Base-by-base conservation (phyloP, 805 yeast genomes). In the Wickerhamiella allomyrinae region DNA sequence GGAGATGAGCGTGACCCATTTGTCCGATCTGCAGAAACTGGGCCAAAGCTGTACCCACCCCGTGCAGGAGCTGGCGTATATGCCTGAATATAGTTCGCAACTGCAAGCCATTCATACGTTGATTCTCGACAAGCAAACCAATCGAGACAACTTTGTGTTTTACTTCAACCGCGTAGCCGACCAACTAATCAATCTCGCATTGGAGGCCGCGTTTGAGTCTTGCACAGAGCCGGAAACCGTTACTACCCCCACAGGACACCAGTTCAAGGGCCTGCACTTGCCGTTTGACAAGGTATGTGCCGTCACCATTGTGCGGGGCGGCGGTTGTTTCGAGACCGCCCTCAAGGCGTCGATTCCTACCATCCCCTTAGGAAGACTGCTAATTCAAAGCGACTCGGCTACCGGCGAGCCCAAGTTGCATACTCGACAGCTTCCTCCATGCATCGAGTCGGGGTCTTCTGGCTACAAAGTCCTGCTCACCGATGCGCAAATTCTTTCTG, bases 401-500 rank as follows among this genome's bases (percentile, higher is more conserved):
- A 87, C 97, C 0, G 97, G 97, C 7, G 97, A 89, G 61, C 97
- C 98, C 1, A 87, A 80, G 56, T 67, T 91, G 46, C 95, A 87
- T 58, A 75, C 78, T n/a, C 79, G 80, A 49, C 71, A 74, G 20
- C 60, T 89, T 29, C 95, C 96, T 0, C 56, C 60, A 0, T 33
- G 44, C 35, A 48, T 61, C 14, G 48, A 47, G 39, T 48, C 52
- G 5, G 42, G 29, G 17, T 53, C 46, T 2, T 19, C 33, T 5
- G 22, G 43, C 13, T 40, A 49, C 17, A 73, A 71, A 46, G 74
- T 84, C 1, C 60, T 89, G 7, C 60, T 89, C 39, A 73, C 84
- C 54, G 96, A 89, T 56, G 84, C 94, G 0, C 95, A 89, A 57
- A 68, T 85, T 39, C 78, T 84, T 24, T 77, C 94, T 23, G 98